Percentiles rank a stretch among this genome's conserved stretches.
These are phyloP conservation scores for Flaveria robusta DNA, from an alignment of 129 eudicot genomes.

Conservation along the genomic window DNA sequence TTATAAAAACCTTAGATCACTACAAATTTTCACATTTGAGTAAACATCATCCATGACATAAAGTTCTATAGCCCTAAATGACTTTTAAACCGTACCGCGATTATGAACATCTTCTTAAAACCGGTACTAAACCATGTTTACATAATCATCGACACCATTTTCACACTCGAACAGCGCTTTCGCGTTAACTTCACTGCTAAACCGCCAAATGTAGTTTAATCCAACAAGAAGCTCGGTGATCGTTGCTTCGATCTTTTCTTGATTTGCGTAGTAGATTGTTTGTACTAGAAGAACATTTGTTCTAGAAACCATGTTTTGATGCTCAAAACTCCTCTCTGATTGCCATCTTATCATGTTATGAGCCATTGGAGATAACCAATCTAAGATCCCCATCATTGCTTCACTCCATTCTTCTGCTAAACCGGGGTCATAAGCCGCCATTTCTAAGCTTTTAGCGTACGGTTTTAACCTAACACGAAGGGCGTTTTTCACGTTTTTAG, in stretches of 20 bases:
- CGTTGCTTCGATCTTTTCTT: slow-evolving; percentile 61
- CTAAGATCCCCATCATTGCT: slow-evolving; percentile 61
- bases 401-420: slow-evolving; percentile 78
- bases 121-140: slow-evolving; percentile 28
- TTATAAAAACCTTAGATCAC: slow-evolving; percentile 18
- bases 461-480: slow-evolving; percentile 68
- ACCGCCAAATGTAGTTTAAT: slow-evolving; percentile 79
- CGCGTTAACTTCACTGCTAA: slow-evolving; percentile 60
- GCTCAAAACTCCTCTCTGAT: slow-evolving; percentile 76
- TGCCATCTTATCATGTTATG: slow-evolving; percentile 89
- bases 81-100: slow-evolving; percentile 5
- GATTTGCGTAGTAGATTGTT: slow-evolving; percentile 74
- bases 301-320: slow-evolving; percentile 58
- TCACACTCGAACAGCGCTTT: slow-evolving; percentile 58
- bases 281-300: slow-evolving; percentile 72
- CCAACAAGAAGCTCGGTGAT: slow-evolving; percentile 85
- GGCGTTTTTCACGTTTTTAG: slow-evolving; percentile 48
- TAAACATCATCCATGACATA: slow-evolving; percentile 24
- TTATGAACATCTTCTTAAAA: neutral
- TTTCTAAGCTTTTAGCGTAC: slow-evolving; percentile 44
- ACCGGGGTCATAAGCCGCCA: slow-evolving; percentile 47
- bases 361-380: slow-evolving; percentile 83
- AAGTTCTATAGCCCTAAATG: slow-evolving; percentile 21
- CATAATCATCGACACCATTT: slow-evolving; percentile 48
- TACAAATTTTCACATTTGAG: slow-evolving; percentile 21